A percentile compares a stretch with the other conserved stretches of the same genome.
phyloP scores from a whole-genome alignment of 495 filamentous ascomycete species.

The Aspergillus saccharolyticus region DNA sequence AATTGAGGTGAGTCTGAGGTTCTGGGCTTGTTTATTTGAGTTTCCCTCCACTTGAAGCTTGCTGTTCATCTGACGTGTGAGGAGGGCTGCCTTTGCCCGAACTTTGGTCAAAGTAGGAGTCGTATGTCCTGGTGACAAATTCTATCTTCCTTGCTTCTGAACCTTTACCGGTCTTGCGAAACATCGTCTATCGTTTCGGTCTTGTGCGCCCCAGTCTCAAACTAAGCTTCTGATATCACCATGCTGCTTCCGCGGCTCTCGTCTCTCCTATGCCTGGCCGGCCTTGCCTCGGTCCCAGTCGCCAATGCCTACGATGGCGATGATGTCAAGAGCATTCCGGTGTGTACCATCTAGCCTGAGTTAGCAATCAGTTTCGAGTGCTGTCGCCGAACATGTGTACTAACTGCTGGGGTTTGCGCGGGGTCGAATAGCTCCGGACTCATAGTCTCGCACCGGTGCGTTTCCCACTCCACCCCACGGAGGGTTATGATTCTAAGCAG shows the following conservation, averaged over 20 bases:
- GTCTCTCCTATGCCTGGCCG: slow-evolving; percentile 36
- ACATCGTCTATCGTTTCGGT: too few relatives aligned
- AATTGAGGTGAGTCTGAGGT: not conserved
- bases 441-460: slow-evolving; percentile 60
- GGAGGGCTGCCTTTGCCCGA: too few relatives aligned
- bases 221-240: slow-evolving; percentile 3
- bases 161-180: slow-evolving; percentile 6
- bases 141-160: slow-evolving; percentile 13
- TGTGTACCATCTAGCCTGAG: slow-evolving; percentile 23
- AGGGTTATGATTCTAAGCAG: too few relatives aligned
- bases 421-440: slow-evolving; percentile 59
- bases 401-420: not conserved
- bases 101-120: not conserved
- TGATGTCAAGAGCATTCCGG: slow-evolving; percentile 53
- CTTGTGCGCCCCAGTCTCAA: not conserved
- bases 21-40: slow-evolving; percentile 3
- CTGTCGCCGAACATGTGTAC: too few relatives aligned
- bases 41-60: slow-evolving; percentile 4
- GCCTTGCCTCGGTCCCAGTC: slow-evolving; percentile 28
- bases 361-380: too few relatives aligned
- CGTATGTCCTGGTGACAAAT: not conserved
- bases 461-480: slow-evolving; percentile 2
- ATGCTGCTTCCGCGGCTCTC: slow-evolving; percentile 41
- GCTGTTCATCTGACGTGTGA: not conserved
- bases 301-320: slow-evolving; percentile 33